A percentile compares a stretch with the other conserved stretches of the same genome.
phyloP scores from a whole-genome alignment of 2,329 filamentous ascomycete genomes.

The Colletotrichum tanaceti region DNA sequence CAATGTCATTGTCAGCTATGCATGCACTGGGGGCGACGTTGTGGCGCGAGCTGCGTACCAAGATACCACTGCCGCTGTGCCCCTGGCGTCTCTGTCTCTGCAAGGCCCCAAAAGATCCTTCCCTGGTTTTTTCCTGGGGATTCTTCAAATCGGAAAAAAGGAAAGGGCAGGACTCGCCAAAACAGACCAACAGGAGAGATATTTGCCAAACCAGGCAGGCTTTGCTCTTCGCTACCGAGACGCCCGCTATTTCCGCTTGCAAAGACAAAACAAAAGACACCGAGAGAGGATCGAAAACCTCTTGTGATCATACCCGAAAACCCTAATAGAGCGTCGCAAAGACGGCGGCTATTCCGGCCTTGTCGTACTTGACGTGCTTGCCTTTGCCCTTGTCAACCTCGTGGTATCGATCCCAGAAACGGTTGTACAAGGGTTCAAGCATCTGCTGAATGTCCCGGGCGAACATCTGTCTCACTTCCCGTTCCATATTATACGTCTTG shows the following conservation, averaged over 20 bases:
- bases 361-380: slow-evolving; percentile 98
- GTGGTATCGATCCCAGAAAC: slow-evolving; percentile 97
- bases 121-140: too few relatives aligned
- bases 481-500: slow-evolving; percentile 88
- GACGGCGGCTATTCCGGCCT: slow-evolving; percentile 78
- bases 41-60: not conserved
- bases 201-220: slow-evolving; percentile 2
- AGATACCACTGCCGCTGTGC: not conserved
- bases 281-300: not conserved
- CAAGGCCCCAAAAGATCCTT: too few relatives aligned
- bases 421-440: slow-evolving; percentile 91
- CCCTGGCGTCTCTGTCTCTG: not conserved
- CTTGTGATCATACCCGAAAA: not conserved
- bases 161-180: too few relatives aligned
- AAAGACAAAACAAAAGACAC: not conserved
- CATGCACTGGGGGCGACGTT: not conserved
- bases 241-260: slow-evolving; percentile 20
- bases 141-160: too few relatives aligned
- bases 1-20: not conserved
- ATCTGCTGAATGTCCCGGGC: slow-evolving; percentile 88
- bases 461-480: slow-evolving; percentile 84
- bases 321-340: slow-evolving; percentile 64
- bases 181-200: not conserved
- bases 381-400: slow-evolving; percentile 98
- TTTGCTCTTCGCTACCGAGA: slow-evolving; percentile 21